phyloP scores from a whole-genome alignment of 441 rosid species.

The Iberis amara region DNA sequence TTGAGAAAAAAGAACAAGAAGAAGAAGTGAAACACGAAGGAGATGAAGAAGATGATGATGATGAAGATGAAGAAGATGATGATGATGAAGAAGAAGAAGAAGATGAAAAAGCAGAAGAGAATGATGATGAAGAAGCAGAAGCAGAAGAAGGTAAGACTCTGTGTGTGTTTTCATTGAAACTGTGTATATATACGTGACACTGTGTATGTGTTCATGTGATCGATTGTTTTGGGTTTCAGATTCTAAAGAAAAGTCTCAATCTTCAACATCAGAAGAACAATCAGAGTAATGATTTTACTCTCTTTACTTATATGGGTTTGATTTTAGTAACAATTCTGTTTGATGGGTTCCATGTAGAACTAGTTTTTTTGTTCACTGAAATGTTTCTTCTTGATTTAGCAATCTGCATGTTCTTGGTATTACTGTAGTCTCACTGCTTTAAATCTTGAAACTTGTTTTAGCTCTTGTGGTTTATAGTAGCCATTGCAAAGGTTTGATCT shows the following conservation, averaged over 20 bases:
- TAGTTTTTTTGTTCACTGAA: not conserved
- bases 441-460: not conserved
- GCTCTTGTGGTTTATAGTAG: not conserved
- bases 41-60: slow-evolving; percentile 27
- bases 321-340: slow-evolving; percentile 13
- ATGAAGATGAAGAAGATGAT: slow-evolving; percentile 26
- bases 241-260: slow-evolving; percentile 49
- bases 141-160: slow-evolving; percentile 24
- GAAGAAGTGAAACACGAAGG: slow-evolving; percentile 30
- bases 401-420: slow-evolving; percentile 35
- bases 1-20: slow-evolving; percentile 6
- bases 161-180: too few relatives aligned
- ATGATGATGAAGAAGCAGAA: slow-evolving; percentile 14
- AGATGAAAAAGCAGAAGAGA: slow-evolving; percentile 13
- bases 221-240: slow-evolving; percentile 36
- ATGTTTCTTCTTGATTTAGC: slow-evolving; percentile 8
- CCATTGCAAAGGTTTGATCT: too few relatives aligned
- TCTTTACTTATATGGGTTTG: slow-evolving; percentile 13
- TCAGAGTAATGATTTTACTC: slow-evolving; percentile 47
- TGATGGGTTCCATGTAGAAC: slow-evolving; percentile 12
- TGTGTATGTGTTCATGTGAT: slow-evolving; percentile 30
- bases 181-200: slow-evolving; percentile 16
- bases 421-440: slow-evolving; percentile 20
- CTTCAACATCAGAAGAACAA: slow-evolving; percentile 52
- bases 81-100: slow-evolving; percentile 27